These are phyloP conservation scores for Tanacetum coccineum DNA, from an alignment of 129 eudicot species.

Conservation along the genomic window DNA sequence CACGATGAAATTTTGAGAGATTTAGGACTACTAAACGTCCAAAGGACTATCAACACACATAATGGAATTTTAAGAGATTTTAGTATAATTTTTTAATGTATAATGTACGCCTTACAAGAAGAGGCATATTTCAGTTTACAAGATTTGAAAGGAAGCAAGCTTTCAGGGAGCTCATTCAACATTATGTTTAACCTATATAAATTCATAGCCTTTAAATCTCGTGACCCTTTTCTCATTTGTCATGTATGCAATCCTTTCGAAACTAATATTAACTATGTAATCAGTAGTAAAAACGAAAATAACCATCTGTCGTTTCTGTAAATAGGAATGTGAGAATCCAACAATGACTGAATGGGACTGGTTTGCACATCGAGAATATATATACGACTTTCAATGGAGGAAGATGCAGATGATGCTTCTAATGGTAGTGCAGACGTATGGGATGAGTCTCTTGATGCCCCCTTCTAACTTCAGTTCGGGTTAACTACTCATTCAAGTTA, in stretches of 20 bases:
- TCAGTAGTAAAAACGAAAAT: slow-evolving; percentile 4
- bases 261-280: neutral
- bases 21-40: too few species aligned
- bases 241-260: slow-evolving; percentile 28
- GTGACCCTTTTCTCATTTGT: slow-evolving; percentile 69
- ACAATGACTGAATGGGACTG: too few species aligned
- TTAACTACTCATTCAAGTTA: slow-evolving; percentile 25
- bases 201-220: slow-evolving; percentile 75
- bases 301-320: slow-evolving; percentile 1
- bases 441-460: slow-evolving; percentile 17
- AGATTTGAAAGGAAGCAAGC: too few species aligned
- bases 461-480: slow-evolving; percentile 31
- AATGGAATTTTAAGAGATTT: too few species aligned
- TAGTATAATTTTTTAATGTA: neutral
- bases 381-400: slow-evolving; percentile 14
- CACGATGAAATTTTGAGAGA: too few species aligned
- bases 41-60: too few species aligned
- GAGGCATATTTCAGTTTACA: slow-evolving; percentile 46
- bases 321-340: slow-evolving; percentile 12
- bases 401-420: slow-evolving; percentile 11
- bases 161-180: slow-evolving; percentile 58
- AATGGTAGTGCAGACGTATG: slow-evolving; percentile 9
- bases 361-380: slow-evolving; percentile 9
- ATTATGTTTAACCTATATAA: slow-evolving; percentile 60
- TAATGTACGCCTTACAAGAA: slow-evolving; percentile 27